Evolutionary conservation across 257 asterid species (phyloP).

Genomic region (Perilla frutescens): DNA sequence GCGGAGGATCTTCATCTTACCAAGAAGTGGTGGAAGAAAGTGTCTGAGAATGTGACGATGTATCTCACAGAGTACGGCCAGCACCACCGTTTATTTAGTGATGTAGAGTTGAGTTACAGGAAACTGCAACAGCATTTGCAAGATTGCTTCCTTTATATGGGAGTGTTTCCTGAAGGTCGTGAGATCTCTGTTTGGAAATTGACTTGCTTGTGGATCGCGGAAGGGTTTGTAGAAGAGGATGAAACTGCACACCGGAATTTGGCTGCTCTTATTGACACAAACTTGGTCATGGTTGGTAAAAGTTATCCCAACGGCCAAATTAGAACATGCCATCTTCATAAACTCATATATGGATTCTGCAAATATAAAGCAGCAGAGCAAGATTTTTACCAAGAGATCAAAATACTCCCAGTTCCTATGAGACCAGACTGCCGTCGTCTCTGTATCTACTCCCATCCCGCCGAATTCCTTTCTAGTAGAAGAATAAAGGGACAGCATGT

Average conservation of each 20-base stretch:
- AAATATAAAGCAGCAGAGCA: background rate
- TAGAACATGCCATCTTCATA: conserved; percentile 4
- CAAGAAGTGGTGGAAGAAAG: background rate
- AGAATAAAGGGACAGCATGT: too few species aligned
- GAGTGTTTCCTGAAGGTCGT: background rate
- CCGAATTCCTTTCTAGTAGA: background rate
- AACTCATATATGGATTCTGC: background rate
- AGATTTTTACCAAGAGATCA: background rate
- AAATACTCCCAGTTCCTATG: background rate
- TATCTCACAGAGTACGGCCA: background rate
- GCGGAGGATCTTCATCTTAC: background rate
- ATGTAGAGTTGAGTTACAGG: background rate
- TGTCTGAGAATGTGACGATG: background rate
- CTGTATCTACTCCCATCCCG: background rate
- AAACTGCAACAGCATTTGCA: background rate
- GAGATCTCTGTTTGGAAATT: background rate
- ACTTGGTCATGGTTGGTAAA: background rate
- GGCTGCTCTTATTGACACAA: background rate
- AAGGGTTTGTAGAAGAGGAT: background rate
- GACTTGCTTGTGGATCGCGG: background rate
- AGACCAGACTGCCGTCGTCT: background rate
- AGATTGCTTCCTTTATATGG: too few species aligned
- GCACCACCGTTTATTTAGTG: background rate
- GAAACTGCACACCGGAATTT: too few species aligned
- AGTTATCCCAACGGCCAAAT: background rate